phyloP scores from a whole-genome alignment of 2,329 filamentous ascomycete genomes.

The Diaporthe citrichinensis region DNA sequence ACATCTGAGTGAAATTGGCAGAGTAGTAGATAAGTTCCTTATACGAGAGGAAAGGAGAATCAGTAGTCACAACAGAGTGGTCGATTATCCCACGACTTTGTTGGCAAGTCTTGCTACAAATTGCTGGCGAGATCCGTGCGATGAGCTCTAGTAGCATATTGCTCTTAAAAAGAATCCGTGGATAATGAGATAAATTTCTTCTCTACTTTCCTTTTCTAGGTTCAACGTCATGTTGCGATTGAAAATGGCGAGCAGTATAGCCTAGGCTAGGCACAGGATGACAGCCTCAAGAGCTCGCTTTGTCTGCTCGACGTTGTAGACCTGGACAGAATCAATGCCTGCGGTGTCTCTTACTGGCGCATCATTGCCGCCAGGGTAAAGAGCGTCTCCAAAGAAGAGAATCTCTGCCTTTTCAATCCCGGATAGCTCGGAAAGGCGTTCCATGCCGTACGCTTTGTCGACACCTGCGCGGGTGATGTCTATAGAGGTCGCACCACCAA shows the following conservation, averaged over 20 bases:
- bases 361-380: constrained; percentile 57
- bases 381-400: constrained; percentile 58
- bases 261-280: constrained; percentile 38
- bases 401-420: constrained; percentile 54
- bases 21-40: neutral
- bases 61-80: neutral
- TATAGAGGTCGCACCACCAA: constrained; percentile 57
- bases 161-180: neutral
- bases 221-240: neutral
- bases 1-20: neutral
- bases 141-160: neutral
- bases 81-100: neutral
- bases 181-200: neutral
- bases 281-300: constrained; percentile 42
- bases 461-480: constrained; percentile 57
- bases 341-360: constrained; percentile 40
- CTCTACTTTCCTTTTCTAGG: neutral
- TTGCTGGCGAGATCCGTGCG: neutral
- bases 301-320: constrained; percentile 40
- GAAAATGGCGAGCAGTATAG: too few species aligned
- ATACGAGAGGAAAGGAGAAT: too few species aligned
- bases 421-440: constrained; percentile 47
- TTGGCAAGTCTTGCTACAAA: neutral
- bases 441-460: constrained; percentile 54
- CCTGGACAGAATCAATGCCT: constrained; percentile 40